Evolutionary conservation across 2,329 filamentous ascomycete genomes (phyloP).

Genomic region (Exophiala viscosa): DNA sequence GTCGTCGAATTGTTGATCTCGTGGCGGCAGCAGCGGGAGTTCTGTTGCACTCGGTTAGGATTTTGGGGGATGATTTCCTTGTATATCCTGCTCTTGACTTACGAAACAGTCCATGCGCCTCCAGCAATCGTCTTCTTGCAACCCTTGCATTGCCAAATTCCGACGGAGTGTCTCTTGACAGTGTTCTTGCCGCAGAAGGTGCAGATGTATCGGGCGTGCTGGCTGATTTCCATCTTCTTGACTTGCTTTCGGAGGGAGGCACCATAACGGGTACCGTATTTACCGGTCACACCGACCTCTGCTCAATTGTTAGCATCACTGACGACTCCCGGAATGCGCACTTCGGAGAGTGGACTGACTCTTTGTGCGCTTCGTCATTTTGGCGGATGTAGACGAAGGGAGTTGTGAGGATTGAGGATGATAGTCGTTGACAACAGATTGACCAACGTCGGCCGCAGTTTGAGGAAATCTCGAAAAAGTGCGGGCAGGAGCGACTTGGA

Average conservation of each 20-base stretch:
- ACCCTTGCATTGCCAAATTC: slow-evolving; percentile 94
- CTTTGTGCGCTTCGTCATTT: slow-evolving; percentile 94
- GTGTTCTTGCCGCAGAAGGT: slow-evolving; percentile 98
- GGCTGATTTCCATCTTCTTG: slow-evolving; percentile 99
- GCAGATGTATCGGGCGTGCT: slow-evolving; percentile 92
- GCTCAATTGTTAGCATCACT: slow-evolving; percentile 18
- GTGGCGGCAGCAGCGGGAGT: slow-evolving; percentile 91
- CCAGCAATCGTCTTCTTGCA: slow-evolving; percentile 93
- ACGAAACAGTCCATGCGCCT: slow-evolving; percentile 95
- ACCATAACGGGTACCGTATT: slow-evolving; percentile 99
- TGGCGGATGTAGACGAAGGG: slow-evolving; percentile 45
- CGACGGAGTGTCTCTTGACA: slow-evolving; percentile 84
- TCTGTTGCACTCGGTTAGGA: slow-evolving; percentile 44
- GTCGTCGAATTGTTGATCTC: slow-evolving; percentile 92
- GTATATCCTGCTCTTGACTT: slow-evolving; percentile 50
- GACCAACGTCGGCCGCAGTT: slow-evolving; percentile 1
- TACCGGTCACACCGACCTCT: slow-evolving; percentile 96
- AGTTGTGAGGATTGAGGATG: slow-evolving; percentile 7
- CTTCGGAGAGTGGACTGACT: slow-evolving; percentile 43
- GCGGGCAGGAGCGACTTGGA: not conserved
- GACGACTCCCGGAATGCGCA: not conserved
- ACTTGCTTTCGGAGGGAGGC: slow-evolving; percentile 98
- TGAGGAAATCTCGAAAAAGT: not conserved
- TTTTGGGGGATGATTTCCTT: not conserved
- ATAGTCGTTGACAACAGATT: slow-evolving; percentile 12